Base-by-base conservation (phyloP, 768 basidiomycete genomes). In the Agaricus bisporus region DNA sequence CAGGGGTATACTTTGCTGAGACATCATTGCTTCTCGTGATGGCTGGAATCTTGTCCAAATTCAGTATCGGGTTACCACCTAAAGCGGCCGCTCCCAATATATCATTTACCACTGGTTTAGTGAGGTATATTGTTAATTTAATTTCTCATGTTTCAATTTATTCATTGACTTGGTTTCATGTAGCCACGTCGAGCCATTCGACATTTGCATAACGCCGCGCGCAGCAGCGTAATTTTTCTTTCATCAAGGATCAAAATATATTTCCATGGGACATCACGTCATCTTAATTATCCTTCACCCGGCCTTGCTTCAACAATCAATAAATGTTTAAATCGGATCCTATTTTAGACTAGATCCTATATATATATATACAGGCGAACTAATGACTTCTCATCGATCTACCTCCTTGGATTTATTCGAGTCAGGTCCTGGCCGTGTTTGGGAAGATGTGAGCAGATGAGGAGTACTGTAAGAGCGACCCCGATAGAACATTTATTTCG, bases 1-100 rank as follows among this genome's bases (percentile, higher is more conserved):
- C 32, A 63, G 61, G 61, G 17, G 25, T 41, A 4, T 54, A 59
- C 46, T 63, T 63, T 28, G 59, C 61, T 4, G 59, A 63, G 43
- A 59, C 58, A 14, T 56, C 58, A 17, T 53, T 60, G 26, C 58
- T 63, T 14, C 48, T 59, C 20, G 55, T 49, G 5, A 60, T 63
- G 58, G 56, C 54, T 14, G 55, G 51, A 18, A 60, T 59, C 11
- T 42, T 63, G 9, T 39, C 55, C 12, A 29, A 26, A 18, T 63
- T 51, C 37, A 47, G 11, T 3, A 51, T 63, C 17, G 49, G 48
- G 5, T 17, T 58, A 8, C 57, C 59, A 18, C 17, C 14, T 11
- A 2, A 37, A n/a, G 15, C 50, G 14, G 41, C 20, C 7, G 10
- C 4, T 12, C 56, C 59, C 5, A 15, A 22, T 9, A 28, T 60